Base-by-base conservation (phyloP, 164 flowering plant species). In the Liriodendron chinense region DNA sequence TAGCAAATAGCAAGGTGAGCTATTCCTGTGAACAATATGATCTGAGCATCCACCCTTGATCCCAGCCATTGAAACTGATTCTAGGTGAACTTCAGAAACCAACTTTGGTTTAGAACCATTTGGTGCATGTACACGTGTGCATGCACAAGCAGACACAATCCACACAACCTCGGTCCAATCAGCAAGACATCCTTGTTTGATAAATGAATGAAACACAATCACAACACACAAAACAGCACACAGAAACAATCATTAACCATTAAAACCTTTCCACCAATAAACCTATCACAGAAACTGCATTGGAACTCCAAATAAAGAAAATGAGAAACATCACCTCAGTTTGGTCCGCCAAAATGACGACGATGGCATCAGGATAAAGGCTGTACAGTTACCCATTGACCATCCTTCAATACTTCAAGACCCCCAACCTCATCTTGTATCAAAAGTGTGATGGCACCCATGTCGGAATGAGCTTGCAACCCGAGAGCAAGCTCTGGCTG, bases 401-500 rank as follows among this genome's bases (percentile, higher is more conserved):
- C 89, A 74, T 92, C 90, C 75, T 94, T 92, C 57, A 84, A 74
- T 9, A 94, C 92, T 80, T 96, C 83, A 74, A 96, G 93, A 21
- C 98, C 99, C 1, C 86, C 90, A 65, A 94, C 96, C 65, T 91
- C 87, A 59, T 96, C 98, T 78, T 96, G 99, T 59, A 94, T 82
- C 59, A 96, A 84, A 23, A 96, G 90, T 12, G 98, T 96, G 3
- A 96, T 78, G 43, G 89, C 94, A 72, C 98, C 99, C 75, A 96
- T 83, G 69, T 96, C 99, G 9, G 99, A 96, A 82, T 96, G 98
- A 7, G 98, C 72, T 78, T 96, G 98, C 80, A 96, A 80, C 12
- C 99, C 99, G 16, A 96, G 88, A 0, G 94, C 90, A 6, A 95
- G 93, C 65, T 95, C 93, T 0, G 99, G 99, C 83, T 89, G 97